Evolutionary conservation across 2,329 filamentous ascomycete genomes (phyloP), one percentile per base, ranked within the genome.

Genomic region (Tolypocladium guangdongense): DNA sequence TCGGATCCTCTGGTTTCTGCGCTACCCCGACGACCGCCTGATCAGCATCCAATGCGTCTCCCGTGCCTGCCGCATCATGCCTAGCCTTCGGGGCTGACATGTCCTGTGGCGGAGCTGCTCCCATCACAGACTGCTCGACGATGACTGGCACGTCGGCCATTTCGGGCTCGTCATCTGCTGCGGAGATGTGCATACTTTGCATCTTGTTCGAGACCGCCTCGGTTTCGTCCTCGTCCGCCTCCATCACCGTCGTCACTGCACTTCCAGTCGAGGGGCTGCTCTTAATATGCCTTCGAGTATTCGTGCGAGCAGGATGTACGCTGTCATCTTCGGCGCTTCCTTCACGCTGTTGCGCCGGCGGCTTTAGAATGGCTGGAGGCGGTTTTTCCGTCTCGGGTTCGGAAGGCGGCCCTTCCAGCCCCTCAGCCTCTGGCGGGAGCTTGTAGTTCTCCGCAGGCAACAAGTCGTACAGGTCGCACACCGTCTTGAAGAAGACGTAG

Each of bases 401-500:
- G 7, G 66, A 46, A 20, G 65, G 55, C 2, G 64, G 65, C 16
- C 73, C 71, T 58, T 92, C 88, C 2, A 90, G 72, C 0, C 91
- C 92, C 69, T 97, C 92, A 4, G 93, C 92, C 69, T 97, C 92
- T 2, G 88, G 83, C 1, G 93, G 92, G 46, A 99, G 83, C 56
- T 95, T 97, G 73, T 97, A 96, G 66, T 95, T 96, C 71, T 97
- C 93, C 50, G 89, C 84, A 1, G 90, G 90, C 33, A 99, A 83
- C 56, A 97, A 77, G 60, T 87, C 86, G 69, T 96, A 96, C 61
- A 86, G 79, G 67, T 99, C 93, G 69, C 92, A 97, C 24, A 97
- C 91, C 0, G 87, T 93, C 77, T 96, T 97, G 78, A 97, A 99
- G 64, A 99, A 86, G 54, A 95, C 82, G 67, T 99, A 99, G 12